Evolutionary conservation across 176 grass and related monocot genomes (phyloP).

Genomic region (Triticum turgidum): DNA sequence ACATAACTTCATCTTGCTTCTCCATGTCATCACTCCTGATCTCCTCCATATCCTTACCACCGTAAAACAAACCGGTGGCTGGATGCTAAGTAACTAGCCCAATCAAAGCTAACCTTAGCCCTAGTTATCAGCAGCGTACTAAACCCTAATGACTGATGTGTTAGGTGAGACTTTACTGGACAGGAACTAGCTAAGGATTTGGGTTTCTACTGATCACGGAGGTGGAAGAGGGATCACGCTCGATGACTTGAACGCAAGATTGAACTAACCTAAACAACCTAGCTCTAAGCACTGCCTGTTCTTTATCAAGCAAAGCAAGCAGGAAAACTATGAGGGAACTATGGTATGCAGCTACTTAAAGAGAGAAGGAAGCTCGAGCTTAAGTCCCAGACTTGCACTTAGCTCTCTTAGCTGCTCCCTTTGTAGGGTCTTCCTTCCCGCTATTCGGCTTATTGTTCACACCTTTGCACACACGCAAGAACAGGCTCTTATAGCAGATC

Average conservation of each 20-base stretch:
- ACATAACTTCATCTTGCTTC: constrained; percentile 84
- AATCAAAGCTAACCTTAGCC: constrained; percentile 29
- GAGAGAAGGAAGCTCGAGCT: constrained; percentile 4
- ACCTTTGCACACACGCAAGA: constrained; percentile 29
- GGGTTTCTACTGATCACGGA: constrained; percentile 24
- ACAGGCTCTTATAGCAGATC: constrained; percentile 55
- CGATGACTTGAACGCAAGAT: constrained; percentile 5
- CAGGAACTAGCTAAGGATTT: constrained; percentile 24
- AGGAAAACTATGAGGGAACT: constrained; percentile 20
- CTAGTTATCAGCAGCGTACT: constrained; percentile 20
- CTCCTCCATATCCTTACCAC: constrained; percentile 59
- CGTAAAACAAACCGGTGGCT: constrained; percentile 3
- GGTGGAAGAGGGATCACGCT: constrained; percentile 6
- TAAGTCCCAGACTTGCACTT: constrained; percentile 7
- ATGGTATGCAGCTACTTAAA: constrained; percentile 24
- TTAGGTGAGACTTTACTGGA: constrained; percentile 7
- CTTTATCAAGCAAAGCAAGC: constrained; percentile 23
- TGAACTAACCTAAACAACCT: constrained; percentile 28
- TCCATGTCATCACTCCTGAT: constrained; percentile 69
- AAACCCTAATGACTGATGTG: constrained; percentile 36
- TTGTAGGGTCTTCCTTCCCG: constrained; percentile 39
- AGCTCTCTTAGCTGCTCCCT: constrained; percentile 31
- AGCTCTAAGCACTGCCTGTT: constrained; percentile 29
- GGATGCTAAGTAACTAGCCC: constrained; percentile 12
- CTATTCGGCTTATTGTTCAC: constrained; percentile 24